Evolutionary conservation across 805 yeast genomes (phyloP).

Genomic region (Debaryomyces hansenii): DNA sequence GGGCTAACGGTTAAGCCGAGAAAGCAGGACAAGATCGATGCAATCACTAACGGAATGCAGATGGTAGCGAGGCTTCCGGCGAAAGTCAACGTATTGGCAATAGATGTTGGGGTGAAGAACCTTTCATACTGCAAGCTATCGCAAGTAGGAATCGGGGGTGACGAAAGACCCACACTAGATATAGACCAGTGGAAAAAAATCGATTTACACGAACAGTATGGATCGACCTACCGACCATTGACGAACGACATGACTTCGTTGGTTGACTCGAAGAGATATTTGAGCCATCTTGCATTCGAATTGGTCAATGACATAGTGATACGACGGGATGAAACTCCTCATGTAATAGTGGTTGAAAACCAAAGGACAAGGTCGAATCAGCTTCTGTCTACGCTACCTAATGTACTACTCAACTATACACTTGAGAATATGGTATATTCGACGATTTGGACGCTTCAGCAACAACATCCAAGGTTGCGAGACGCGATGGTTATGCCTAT

Average conservation of each 20-base stretch:
- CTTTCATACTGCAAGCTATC: slow-evolving; percentile 34
- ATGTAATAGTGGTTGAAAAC: slow-evolving; percentile 34
- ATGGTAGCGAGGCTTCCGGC: slow-evolving; percentile 1
- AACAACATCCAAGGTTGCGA: slow-evolving; percentile 8
- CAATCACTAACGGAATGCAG: slow-evolving; percentile 10
- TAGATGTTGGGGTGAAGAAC: slow-evolving; percentile 44
- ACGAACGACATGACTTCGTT: slow-evolving; percentile 5
- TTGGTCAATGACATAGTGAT: slow-evolving; percentile 21
- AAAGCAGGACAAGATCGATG: slow-evolving; percentile 13
- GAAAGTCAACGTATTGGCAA: slow-evolving; percentile 21
- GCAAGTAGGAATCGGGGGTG: background rate
- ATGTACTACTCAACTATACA: slow-evolving; percentile 35
- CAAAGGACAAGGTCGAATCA: slow-evolving; percentile 40
- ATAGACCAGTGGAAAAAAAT: slow-evolving; percentile 13
- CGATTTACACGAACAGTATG: slow-evolving; percentile 10
- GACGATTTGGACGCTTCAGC: slow-evolving; percentile 19
- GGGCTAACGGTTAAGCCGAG: slow-evolving; percentile 18
- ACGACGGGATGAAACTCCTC: slow-evolving; percentile 12
- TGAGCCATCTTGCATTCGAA: slow-evolving; percentile 16
- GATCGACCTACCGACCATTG: slow-evolving; percentile 1
- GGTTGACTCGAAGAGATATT: slow-evolving; percentile 28
- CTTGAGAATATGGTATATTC: slow-evolving; percentile 39
- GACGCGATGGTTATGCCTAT: slow-evolving; percentile 29
- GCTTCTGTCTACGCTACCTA: slow-evolving; percentile 37
- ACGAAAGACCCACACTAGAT: background rate